Percentiles rank a stretch among this genome's conserved stretches.
These are phyloP conservation scores for Exophiala sideris DNA, from an alignment of 2,329 filamentous ascomycete species.

Conservation along the genomic window DNA sequence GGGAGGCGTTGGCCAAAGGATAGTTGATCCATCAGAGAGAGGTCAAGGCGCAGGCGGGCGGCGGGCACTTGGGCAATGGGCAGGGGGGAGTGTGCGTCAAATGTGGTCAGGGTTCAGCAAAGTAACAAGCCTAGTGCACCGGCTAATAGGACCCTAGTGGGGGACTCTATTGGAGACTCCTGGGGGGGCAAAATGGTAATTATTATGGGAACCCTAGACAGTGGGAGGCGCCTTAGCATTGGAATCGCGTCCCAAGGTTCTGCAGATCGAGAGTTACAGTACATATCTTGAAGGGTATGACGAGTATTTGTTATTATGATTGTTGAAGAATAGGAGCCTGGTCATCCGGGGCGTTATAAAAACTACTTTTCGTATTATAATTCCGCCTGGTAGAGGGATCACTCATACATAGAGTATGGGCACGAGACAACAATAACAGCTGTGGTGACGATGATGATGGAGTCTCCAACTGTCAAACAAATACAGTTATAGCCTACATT, in stretches of 20 bases:
- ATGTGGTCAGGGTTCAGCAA: conserved; percentile 14
- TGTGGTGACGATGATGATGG: too few relatives aligned
- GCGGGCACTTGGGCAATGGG: neutral
- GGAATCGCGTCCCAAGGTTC: neutral
- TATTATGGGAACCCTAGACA: neutral
- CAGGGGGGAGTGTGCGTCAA: conserved; percentile 16
- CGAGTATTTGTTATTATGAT: too few relatives aligned
- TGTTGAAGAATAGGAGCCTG: too few relatives aligned
- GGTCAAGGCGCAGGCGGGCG: conserved; percentile 19
- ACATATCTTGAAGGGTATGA: too few relatives aligned
- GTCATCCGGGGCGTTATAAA: too few relatives aligned
- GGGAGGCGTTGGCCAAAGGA: conserved; percentile 8
- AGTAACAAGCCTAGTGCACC: conserved; percentile 6
- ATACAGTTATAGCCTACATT: too few relatives aligned
- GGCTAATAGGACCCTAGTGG: conserved; percentile 12
- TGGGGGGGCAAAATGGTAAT: conserved; percentile 11
- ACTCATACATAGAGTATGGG: too few relatives aligned
- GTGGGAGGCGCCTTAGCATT: neutral
- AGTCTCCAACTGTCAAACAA: too few relatives aligned
- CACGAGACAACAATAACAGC: too few relatives aligned
- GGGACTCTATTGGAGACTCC: conserved; percentile 1
- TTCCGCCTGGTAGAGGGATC: too few relatives aligned
- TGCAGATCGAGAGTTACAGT: neutral
- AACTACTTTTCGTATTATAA: too few relatives aligned
- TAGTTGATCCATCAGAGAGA: neutral